Evolutionary conservation across 2,329 filamentous ascomycete species (phyloP), one percentile per base, ranked within the genome.

Genomic region (Cytospora paraplurivora): DNA sequence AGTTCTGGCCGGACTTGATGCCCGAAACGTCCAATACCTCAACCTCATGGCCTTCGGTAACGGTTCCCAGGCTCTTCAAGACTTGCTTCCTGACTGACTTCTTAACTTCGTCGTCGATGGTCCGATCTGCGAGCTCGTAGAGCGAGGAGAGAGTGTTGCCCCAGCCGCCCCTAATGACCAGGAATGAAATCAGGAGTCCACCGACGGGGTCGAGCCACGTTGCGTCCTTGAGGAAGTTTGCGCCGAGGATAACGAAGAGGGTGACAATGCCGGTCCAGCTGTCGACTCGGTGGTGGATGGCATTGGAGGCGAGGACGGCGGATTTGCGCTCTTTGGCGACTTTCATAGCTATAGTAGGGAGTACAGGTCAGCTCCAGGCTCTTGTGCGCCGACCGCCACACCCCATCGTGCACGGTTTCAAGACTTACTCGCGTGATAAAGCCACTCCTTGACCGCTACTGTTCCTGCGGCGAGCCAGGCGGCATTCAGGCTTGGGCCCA

Each of bases 1-100:
- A 97, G 78, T 97, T 99, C 76, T 97, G 95, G 35, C 95, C 95
- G 4, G 92, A 95, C 78, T 99, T 99, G 77, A 97, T 85, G 61
- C 95, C 95, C 68, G 92, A 90, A 3, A 98, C 85, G 52, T 91
- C 89, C 52, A 89, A 85, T 53, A 97, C 78, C 71, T 91, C 86
- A 10, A 93, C 82, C 61, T 87, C 78, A 55, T 84, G 78, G 56
- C 85, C 80, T 57, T 83, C 78, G 58, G 75, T 75, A 21, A 89
- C 71, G 7, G 80, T 79, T 17, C 77, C 77, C 21, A 95, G 76
- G 4, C 84, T 86, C 69, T 84, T 85, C 37, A 79, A 77, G 0
- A 86, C 84, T 35, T 92, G 87, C 70, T 85, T 87, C 59, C 85
- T 82, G 27, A 97, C 86, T 0, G 88, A 88, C 3, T 79, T 78